Evolutionary conservation across 176 grass and related monocot species (phyloP), one percentile per base, ranked within the genome.

Genomic region (Secale cereale): DNA sequence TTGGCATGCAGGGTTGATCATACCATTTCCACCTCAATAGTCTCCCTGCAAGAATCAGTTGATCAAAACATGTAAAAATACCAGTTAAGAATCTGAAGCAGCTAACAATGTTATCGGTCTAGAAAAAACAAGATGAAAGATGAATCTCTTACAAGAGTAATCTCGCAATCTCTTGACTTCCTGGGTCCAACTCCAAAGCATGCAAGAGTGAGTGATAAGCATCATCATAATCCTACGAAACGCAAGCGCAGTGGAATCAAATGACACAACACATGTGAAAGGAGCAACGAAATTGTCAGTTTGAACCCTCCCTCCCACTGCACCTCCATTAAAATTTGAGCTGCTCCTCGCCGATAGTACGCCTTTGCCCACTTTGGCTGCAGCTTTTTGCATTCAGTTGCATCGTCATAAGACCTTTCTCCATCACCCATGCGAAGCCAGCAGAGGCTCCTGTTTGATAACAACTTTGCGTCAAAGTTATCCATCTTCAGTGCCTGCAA

Each of bases 391-490:
- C 76, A 86, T 43, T 75, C 15, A 10, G 26, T 4, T 7, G 75
- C 85, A 78, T 91, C 89, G 3, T 59, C 11, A 6, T 81, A 79
- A 82, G 85, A 65, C 39, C 30, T 33, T 46, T 46, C 45, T 46
- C 45, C 13, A 46, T 46, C 45, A 46, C 45, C 12, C 45, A 78
- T 56, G 28, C 40, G 76, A 25, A 87, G 68, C 89, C 89, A 87
- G 37, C 89, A 91, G 65, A 84, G 41, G 45, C 85, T 87, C 77
- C 89, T 87, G 80, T 87, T 91, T 69, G 85, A 74, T 52, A 79
- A 84, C 32, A 85, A n/a, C 19, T 59, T 61, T 11, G 68, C 65
- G 16, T 87, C 81, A 1, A 75, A 60, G 36, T 33, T 60, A 79
- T 80, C 87, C 59, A 85, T n/a, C 76, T 74, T 85, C 75, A 80